Percentiles rank a stretch among this genome's conserved stretches.
phyloP scores from a whole-genome alignment of 2,329 filamentous ascomycete species.

The Pseudohalonectria lignicola region DNA sequence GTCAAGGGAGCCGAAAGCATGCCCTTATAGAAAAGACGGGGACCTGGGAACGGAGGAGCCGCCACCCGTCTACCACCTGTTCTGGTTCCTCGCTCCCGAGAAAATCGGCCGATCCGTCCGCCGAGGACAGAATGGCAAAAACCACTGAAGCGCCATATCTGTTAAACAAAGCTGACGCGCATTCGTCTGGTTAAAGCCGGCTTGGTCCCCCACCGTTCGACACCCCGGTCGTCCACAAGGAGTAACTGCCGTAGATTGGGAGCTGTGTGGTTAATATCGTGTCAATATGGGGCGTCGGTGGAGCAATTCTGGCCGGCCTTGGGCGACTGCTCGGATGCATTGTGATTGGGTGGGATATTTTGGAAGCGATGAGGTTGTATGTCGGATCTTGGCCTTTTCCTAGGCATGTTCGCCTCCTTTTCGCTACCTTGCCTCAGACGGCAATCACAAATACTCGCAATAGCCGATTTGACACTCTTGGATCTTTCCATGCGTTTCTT shows the following conservation, averaged over 20 bases:
- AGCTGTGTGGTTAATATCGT: neutral
- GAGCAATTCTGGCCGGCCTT: neutral
- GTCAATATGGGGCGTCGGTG: neutral
- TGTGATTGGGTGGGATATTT: too few relatives aligned
- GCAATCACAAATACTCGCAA: too few relatives aligned
- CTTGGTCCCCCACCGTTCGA: neutral
- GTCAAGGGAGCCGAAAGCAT: neutral
- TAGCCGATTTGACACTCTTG: too few relatives aligned
- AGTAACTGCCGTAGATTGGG: neutral
- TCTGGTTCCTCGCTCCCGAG: neutral
- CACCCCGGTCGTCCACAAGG: neutral
- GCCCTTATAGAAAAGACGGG: neutral
- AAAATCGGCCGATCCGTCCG: neutral
- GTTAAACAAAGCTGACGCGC: neutral
- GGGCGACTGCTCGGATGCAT: neutral
- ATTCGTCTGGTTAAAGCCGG: neutral
- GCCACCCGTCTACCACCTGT: neutral
- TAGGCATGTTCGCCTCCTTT: too few relatives aligned
- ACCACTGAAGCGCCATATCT: neutral
- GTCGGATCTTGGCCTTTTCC: too few relatives aligned
- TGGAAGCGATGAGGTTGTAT: too few relatives aligned
- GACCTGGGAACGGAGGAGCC: neutral
- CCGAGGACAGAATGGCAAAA: neutral
- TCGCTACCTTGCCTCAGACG: too few relatives aligned
- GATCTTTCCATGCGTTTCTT: too few relatives aligned